A percentile compares a stretch with the other conserved stretches of the same genome.
These are phyloP conservation scores for Alternaria novae-zelandiae DNA, from an alignment of 2,329 filamentous ascomycete species.

Conservation along the genomic window DNA sequence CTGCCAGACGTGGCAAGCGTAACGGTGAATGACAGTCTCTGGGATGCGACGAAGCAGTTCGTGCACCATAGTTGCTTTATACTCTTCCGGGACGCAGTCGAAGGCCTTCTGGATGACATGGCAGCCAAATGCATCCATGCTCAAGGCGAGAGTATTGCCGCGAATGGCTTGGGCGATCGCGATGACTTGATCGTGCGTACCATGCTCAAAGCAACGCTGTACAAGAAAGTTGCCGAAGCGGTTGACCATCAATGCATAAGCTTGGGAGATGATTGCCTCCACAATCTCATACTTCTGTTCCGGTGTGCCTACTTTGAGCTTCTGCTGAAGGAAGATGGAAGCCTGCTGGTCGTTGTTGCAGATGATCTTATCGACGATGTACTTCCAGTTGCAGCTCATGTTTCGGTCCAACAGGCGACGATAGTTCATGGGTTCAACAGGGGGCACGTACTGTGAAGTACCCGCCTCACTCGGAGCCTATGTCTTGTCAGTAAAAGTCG, in stretches of 20 bases:
- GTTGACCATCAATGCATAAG: slow-evolving; percentile 96
- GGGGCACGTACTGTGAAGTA: slow-evolving; percentile 73
- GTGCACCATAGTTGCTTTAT: slow-evolving; percentile 99
- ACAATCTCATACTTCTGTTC: slow-evolving; percentile 98
- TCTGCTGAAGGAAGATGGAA: slow-evolving; percentile 98
- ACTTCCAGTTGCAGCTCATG: slow-evolving; percentile 98
- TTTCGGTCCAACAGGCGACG: slow-evolving; percentile 93
- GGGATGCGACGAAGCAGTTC: slow-evolving; percentile 93
- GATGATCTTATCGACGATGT: slow-evolving; percentile 99
- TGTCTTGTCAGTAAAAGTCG: slow-evolving; percentile 7
- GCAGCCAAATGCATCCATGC: slow-evolving; percentile 98
- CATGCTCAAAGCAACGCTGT: slow-evolving; percentile 98
- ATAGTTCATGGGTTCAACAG: slow-evolving; percentile 94
- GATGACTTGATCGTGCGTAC: slow-evolving; percentile 88
- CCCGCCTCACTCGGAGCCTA: slow-evolving; percentile 37
- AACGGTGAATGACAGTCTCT: slow-evolving; percentile 97
- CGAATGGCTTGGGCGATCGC: slow-evolving; percentile 94
- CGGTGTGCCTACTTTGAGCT: slow-evolving; percentile 92
- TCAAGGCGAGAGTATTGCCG: slow-evolving; percentile 90
- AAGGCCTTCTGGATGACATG: slow-evolving; percentile 99
- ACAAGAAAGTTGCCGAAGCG: slow-evolving; percentile 98
- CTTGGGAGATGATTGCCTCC: slow-evolving; percentile 92
- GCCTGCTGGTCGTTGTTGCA: slow-evolving; percentile 99
- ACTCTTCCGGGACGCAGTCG: slow-evolving; percentile 94
- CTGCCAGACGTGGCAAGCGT: slow-evolving; percentile 99